Evolutionary conservation across 306 rosid genomes (phyloP).

Genomic region (Alnus glutinosa): DNA sequence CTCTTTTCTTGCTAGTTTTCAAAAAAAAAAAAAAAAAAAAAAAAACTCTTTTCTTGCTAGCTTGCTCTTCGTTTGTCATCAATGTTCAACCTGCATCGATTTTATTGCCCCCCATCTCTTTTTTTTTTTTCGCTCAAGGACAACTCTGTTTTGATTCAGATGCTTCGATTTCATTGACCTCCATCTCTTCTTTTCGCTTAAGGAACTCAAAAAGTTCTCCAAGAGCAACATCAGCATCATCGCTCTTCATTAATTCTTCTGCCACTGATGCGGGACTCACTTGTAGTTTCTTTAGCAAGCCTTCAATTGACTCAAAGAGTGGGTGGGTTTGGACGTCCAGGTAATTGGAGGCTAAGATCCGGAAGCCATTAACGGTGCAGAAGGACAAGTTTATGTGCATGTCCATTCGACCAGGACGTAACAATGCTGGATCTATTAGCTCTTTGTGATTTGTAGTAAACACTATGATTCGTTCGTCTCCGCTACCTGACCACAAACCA

Average conservation of each 20-base stretch:
- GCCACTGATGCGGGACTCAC: constrained; percentile 47
- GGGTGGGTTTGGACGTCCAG: constrained; percentile 20
- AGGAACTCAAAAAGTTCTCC: constrained; percentile 31
- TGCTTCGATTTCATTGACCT: neutral
- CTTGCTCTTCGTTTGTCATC: too few relatives aligned
- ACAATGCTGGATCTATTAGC: constrained; percentile 41
- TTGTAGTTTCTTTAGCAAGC: constrained; percentile 19
- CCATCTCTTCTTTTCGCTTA: constrained; percentile 24
- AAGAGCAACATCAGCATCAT: constrained; percentile 32
- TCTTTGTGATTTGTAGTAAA: constrained; percentile 52
- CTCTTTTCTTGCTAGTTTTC: too few relatives aligned
- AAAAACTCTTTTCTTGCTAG: too few relatives aligned
- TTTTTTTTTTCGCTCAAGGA: too few relatives aligned
- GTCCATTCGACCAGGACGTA: constrained; percentile 51
- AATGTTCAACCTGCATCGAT: too few relatives aligned
- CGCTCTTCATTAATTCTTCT: constrained; percentile 49
- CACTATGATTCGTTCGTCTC: constrained; percentile 50
- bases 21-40: too few relatives aligned
- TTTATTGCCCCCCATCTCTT: too few relatives aligned
- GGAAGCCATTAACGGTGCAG: constrained; percentile 32
- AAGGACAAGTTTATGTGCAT: constrained; percentile 49
- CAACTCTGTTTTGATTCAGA: neutral
- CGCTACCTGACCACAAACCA: constrained; percentile 50
- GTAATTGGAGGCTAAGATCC: constrained; percentile 37
- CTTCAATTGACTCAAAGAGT: constrained; percentile 13